A percentile compares a stretch with the other conserved stretches of the same genome.
These are phyloP conservation scores for Rauvolfia tetraphylla DNA, from an alignment of 257 asterid genomes.

Conservation along the genomic window DNA sequence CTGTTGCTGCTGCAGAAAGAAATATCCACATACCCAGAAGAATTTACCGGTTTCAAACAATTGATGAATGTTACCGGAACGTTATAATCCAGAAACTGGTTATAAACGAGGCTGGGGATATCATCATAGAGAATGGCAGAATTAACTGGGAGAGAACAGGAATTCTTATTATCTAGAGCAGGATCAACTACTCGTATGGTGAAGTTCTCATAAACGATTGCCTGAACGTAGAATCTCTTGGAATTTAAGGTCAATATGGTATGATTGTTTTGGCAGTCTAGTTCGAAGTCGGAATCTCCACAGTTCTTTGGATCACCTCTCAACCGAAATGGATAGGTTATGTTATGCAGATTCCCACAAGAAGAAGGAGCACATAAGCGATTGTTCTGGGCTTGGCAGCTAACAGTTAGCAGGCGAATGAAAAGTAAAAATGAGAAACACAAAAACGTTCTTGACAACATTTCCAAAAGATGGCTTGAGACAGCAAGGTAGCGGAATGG, in stretches of 20 bases:
- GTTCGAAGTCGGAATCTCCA: slow-evolving; percentile 35
- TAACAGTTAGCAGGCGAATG: slow-evolving; percentile 6
- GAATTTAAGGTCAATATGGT: slow-evolving; percentile 22
- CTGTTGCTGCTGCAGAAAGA: slow-evolving; percentile 34
- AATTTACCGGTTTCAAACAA: slow-evolving; percentile 29
- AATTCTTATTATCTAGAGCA: slow-evolving; percentile 24
- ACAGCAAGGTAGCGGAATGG: not conserved
- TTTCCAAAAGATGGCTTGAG: not conserved
- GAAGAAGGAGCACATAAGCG: slow-evolving; percentile 42
- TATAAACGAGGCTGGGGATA: slow-evolving; percentile 15
- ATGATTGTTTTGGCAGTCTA: slow-evolving; percentile 46
- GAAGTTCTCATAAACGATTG: slow-evolving; percentile 42
- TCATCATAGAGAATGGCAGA: slow-evolving; percentile 12
- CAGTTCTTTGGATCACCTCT: slow-evolving; percentile 38
- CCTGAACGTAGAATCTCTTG: slow-evolving; percentile 34
- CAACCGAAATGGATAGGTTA: slow-evolving; percentile 54
- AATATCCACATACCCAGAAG: slow-evolving; percentile 33
- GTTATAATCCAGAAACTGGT: not conserved
- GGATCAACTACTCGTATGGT: slow-evolving; percentile 51
- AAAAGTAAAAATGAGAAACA: slow-evolving; percentile 21
- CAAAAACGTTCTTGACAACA: not conserved
- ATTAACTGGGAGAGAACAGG: slow-evolving; percentile 33
- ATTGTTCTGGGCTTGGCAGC: slow-evolving; percentile 33
- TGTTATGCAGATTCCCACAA: slow-evolving; percentile 39
- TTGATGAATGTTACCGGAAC: slow-evolving; percentile 25